Conservation (phyloP, 1,284 basidiomycete genomes). For the Athelia psychrophila region DNA sequence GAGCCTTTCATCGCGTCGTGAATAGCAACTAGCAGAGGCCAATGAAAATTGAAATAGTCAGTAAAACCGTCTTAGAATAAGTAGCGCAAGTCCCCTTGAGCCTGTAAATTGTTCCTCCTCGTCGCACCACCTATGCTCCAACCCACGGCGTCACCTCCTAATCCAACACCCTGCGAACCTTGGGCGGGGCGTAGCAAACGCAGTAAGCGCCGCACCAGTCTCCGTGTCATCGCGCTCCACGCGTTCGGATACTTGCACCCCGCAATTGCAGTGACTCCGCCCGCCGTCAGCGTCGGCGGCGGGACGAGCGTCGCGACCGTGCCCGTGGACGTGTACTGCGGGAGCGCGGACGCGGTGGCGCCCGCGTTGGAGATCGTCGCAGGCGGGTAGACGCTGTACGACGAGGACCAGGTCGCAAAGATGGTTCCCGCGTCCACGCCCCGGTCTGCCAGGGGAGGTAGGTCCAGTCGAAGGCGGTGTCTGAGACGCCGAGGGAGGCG, state of each 20-base stretch:
- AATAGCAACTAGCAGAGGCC: no score
- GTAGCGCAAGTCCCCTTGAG: no score
- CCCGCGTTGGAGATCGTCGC: conserved; percentile 44
- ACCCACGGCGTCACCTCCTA: no score
- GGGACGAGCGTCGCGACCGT: conserved; percentile 53
- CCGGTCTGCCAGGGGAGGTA: conserved; percentile 77
- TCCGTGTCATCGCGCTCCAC: conserved; percentile 28
- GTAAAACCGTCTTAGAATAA: no score
- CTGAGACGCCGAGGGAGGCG: conserved; percentile 43
- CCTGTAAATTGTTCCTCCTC: no score
- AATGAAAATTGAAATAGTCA: no score
- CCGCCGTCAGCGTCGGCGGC: conserved; percentile 49
- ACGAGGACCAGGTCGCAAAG: conserved; percentile 40
- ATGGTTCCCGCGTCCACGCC: conserved; percentile 69
- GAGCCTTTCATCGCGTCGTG: no score
- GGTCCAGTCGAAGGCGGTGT: conserved; percentile 49
- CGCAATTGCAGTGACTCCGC: conserved; percentile 53
- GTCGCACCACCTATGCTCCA: no score
- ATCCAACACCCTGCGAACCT: no score
- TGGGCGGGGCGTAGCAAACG: neutral
- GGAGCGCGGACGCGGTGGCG: conserved; percentile 42
- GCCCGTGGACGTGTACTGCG: conserved; percentile 73
- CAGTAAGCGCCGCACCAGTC: conserved; percentile 6
- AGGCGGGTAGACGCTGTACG: conserved; percentile 58
- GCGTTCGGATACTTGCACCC: conserved; percentile 57